Base-by-base conservation (phyloP, 108 stramenopile species). In the Phaeodactylum tricornutum region DNA sequence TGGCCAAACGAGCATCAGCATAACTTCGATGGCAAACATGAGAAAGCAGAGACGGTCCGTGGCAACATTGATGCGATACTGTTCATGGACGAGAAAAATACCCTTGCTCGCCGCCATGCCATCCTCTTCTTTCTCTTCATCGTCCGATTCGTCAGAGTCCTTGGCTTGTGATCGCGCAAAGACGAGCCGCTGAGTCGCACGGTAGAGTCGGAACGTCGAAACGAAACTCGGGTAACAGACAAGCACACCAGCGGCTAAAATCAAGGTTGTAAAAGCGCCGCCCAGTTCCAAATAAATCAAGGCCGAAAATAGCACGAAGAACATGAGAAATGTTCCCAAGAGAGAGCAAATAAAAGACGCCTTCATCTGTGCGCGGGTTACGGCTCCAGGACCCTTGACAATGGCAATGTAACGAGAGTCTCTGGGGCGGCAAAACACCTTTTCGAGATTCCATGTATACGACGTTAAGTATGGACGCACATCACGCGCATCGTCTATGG, bases 1-100 rank as follows among this genome's bases (percentile, higher is more conserved):
- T 9, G 82, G 82, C 48, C 59, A 77, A 0, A 77, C 7, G 47
- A 74, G 74, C n/a, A 77, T 44, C 28, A 84, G 39, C 17, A 40
- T 7, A 21, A 77, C 28, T 62, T 84, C 77, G 29, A 77, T 8
- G 0, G 43, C 23, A 19, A 74, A 51, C 30, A 60, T 43, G 4
- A 54, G 19, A 43, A 66, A 76, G 50, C 77, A 79, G 20, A 66
- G 63, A 36, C 46, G 43, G n/a, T 34, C 45, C 11, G 70, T 71
- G 16, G 82, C 66, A 35, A 69, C 42, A 0, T 61, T 64, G 8
- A 75, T 54, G 1, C 57, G 44, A 2, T 59, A 58, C 3, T 30
- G 44, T 57, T 83, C 74, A 74, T 57, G 61, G 17, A 83, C 70
- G 22, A 69, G 64, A 55, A 66, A 66, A 24, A 75, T 12, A 12